phyloP scores from a whole-genome alignment of 108 stramenopile genomes.

The Pseudonitzschia multistriata region DNA sequence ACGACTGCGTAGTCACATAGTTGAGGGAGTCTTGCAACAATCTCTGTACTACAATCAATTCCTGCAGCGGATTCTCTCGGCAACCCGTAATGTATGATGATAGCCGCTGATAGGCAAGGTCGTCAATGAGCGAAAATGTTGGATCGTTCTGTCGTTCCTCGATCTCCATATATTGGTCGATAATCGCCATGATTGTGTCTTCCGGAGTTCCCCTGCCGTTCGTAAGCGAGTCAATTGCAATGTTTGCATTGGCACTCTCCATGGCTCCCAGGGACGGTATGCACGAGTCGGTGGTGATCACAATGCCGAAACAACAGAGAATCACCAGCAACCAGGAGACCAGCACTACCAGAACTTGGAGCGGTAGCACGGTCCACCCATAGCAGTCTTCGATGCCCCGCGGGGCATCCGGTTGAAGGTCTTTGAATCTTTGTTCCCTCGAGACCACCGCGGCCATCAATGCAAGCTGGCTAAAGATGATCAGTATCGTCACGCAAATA shows the following conservation, averaged over 20 bases:
- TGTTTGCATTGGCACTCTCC: not conserved
- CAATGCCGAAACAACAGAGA: conserved; percentile 8
- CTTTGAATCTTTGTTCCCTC: not conserved
- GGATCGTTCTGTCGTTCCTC: not conserved
- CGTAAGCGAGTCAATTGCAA: not conserved
- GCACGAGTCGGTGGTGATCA: conserved; percentile 8
- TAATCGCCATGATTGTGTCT: conserved; percentile 2
- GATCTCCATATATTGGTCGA: not conserved
- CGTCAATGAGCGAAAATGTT: not conserved
- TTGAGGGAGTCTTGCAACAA: conserved; percentile 6
- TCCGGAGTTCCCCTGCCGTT: conserved; percentile 13
- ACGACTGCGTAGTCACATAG: not conserved
- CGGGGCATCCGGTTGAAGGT: not conserved
- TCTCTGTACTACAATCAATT: not conserved
- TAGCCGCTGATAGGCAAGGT: not conserved
- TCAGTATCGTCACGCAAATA: conserved; percentile 10
- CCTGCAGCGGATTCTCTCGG: conserved; percentile 1
- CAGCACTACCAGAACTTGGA: conserved; percentile 6
- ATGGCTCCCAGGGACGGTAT: not conserved
- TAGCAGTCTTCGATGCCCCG: conserved; percentile 8
- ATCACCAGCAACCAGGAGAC: conserved; percentile 8
- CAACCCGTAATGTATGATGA: conserved; percentile 20
- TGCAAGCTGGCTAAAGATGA: conserved; percentile 10
- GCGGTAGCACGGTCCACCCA: conserved; percentile 6
- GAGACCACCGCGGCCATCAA: conserved; percentile 10